Evolutionary conservation across 441 rosid genomes (phyloP).

Genomic region (Syzygium malaccense): DNA sequence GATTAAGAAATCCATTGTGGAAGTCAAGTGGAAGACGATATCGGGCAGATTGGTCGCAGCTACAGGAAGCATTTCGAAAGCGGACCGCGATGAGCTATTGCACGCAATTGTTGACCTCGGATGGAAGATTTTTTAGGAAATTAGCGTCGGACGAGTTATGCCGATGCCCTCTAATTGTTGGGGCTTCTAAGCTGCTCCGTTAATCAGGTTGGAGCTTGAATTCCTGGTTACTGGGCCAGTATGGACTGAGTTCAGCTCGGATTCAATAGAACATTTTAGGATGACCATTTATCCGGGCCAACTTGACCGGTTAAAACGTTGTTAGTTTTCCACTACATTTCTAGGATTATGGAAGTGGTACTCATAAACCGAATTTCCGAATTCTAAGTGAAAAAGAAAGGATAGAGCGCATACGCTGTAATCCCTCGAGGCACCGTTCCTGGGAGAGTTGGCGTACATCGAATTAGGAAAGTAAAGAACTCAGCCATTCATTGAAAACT

Average conservation of each 20-base stretch:
- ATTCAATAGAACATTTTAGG: not conserved
- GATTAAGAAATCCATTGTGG: not conserved
- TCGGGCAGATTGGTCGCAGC: not conserved
- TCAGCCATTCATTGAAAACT: no score
- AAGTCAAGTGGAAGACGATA: not conserved
- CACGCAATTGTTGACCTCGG: not conserved
- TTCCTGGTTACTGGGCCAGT: not conserved
- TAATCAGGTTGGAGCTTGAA: not conserved
- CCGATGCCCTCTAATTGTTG: not conserved
- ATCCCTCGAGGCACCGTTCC: accelerated
- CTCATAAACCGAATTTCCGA: no score
- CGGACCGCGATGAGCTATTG: accelerated
- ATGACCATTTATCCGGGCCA: not conserved
- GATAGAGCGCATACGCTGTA: not conserved
- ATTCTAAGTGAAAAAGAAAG: no score
- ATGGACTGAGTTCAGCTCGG: not conserved
- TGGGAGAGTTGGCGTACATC: not conserved
- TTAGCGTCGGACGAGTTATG: not conserved
- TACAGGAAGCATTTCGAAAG: not conserved
- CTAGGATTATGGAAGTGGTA: no score
- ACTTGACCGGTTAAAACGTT: not conserved
- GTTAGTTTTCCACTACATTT: no score
- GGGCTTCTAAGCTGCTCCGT: not conserved
- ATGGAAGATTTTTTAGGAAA: not conserved
- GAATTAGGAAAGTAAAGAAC: no score